phyloP scores from a whole-genome alignment of 257 asterid species.

The Solanum tacnaense region DNA sequence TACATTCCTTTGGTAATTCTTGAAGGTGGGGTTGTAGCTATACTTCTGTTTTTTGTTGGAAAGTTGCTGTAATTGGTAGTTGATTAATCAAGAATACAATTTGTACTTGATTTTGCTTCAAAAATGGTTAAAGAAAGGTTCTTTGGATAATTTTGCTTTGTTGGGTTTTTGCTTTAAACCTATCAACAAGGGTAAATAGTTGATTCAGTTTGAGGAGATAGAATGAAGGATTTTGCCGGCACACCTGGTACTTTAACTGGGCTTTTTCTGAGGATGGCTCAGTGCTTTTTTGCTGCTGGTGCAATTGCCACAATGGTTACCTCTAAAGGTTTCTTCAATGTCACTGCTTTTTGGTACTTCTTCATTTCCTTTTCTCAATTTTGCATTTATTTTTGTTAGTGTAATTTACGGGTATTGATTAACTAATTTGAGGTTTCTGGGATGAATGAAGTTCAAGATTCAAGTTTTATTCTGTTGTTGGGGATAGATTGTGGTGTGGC shows the following conservation, averaged over 20 bases:
- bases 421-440: neutral
- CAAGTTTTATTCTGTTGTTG: neutral
- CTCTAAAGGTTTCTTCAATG: conserved; percentile 28
- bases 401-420: neutral
- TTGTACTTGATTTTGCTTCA: neutral
- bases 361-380: neutral
- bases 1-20: neutral
- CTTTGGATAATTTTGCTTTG: neutral
- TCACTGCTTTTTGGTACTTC: conserved; percentile 48
- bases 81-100: neutral
- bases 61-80: neutral
- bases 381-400: neutral
- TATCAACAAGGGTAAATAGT: neutral
- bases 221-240: conserved; percentile 46
- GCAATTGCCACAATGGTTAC: conserved; percentile 42
- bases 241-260: conserved; percentile 44
- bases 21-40: neutral
- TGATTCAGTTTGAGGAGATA: neutral
- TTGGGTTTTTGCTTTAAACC: neutral
- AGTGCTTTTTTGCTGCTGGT: conserved; percentile 34
- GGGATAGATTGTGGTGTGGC: neutral
- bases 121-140: neutral
- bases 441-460: neutral
- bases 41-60: neutral
- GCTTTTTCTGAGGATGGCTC: conserved; percentile 29